These are phyloP conservation scores for Malassezia japonica DNA, from an alignment of 1,284 basidiomycete species.

Conservation along the genomic window DNA sequence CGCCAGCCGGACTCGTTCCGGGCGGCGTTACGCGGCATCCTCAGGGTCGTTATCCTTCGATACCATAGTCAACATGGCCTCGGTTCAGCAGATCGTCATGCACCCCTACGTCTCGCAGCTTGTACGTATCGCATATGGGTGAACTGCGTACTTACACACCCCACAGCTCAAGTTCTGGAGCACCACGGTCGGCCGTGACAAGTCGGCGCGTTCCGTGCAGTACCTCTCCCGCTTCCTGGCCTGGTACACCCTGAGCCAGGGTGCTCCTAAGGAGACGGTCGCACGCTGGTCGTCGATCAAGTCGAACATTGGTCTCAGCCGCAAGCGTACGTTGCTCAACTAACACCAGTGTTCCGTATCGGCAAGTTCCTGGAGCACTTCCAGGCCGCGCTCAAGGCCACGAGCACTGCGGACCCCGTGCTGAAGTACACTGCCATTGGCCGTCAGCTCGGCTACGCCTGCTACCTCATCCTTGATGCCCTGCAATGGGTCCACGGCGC, in stretches of 20 bases:
- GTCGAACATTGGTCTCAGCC: constrained; percentile 49
- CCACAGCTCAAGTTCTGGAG: constrained; percentile 44
- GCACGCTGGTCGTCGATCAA: constrained; percentile 49
- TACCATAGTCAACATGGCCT: constrained; percentile 27
- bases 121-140: constrained; percentile 16
- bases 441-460: constrained; percentile 79
- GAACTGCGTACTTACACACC: not conserved
- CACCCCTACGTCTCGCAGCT: constrained; percentile 46
- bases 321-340: constrained; percentile 46
- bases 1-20: too few species aligned
- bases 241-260: constrained; percentile 56
- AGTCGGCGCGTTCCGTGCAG: constrained; percentile 84
- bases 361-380: constrained; percentile 91
- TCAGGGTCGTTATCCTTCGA: too few species aligned
- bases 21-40: too few species aligned
- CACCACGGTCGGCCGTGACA: constrained; percentile 48
- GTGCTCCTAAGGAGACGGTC: constrained; percentile 50
- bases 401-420: constrained; percentile 56
- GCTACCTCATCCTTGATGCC: constrained; percentile 58
- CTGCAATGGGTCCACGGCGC: constrained; percentile 43
- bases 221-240: constrained; percentile 83
- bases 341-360: constrained; percentile 67
- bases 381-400: constrained; percentile 77
- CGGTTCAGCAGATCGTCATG: constrained; percentile 45
- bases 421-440: constrained; percentile 73